Evolutionary conservation across 2,329 filamentous ascomycete genomes (phyloP), one percentile per base, ranked within the genome.

Genomic region (Neocucurbitaria cava): DNA sequence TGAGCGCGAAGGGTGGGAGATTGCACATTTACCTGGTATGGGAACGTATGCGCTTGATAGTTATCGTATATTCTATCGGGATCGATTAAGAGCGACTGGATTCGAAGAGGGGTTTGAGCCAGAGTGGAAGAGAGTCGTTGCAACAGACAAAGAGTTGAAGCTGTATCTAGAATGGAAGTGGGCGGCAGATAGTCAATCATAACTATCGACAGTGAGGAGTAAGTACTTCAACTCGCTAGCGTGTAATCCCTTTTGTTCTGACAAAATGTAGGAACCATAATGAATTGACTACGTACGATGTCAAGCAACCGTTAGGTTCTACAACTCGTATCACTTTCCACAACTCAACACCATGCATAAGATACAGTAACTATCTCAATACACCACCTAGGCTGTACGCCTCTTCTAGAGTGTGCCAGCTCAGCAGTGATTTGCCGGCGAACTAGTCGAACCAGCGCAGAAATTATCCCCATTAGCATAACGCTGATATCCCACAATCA

Each of bases 41-140:
- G 92, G 15, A 82, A 56, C 86, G 1, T 97, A 97, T 73, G 90
- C 91, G 0, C 80, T 94, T 44, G 93, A 97, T 74, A 93, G 89
- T 69, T 97, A 92, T 90, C 86, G 93, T 3, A 96, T 97, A 59
- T 97, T 97, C 75, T 96, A 92, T 72, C 86, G 93, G 1, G 93
- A 97, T 71, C 81, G 83, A 28, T 74, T 96, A 21, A 83, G 92
- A 7, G 88, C 87, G 0, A 74, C 87, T 7, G 49, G 55, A 8
- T 56, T 20, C 15, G 91, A 92, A 10, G 49, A 52, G 3, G 62
- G 24, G 13, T 92, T 93, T 69, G 87, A 92, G 65, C 91, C 92
- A 0, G 93, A 97, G 75, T 97, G 93, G 93, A 95, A 92, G 83
- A 84, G 91, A 3, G 92, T 96, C 1, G 71, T 89, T 44, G 92